Evolutionary conservation across 345 rosid genomes (phyloP).

Genomic region (Aquilaria sinensis): DNA sequence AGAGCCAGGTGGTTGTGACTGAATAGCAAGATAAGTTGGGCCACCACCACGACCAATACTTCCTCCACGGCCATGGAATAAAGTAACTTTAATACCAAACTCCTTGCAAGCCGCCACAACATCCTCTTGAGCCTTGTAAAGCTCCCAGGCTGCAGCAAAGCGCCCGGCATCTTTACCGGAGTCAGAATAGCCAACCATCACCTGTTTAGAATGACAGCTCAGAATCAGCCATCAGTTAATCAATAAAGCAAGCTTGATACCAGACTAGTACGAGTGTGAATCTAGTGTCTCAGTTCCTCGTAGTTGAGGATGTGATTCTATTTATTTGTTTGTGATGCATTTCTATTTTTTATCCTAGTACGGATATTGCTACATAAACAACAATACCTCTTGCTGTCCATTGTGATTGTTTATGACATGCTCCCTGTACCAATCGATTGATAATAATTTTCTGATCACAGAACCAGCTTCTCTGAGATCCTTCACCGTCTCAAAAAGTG

Average conservation of each 20-base stretch:
- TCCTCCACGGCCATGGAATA: slow-evolving; percentile 98
- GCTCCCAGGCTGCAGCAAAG: slow-evolving; percentile 99
- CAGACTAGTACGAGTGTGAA: too few relatives aligned
- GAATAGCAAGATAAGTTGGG: slow-evolving; percentile 94
- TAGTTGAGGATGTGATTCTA: too few relatives aligned
- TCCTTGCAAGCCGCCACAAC: slow-evolving; percentile 95
- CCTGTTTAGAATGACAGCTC: slow-evolving; percentile 34
- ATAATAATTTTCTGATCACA: slow-evolving; percentile 73
- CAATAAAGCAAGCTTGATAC: too few relatives aligned
- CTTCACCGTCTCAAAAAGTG: slow-evolving; percentile 89
- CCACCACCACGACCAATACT: slow-evolving; percentile 99
- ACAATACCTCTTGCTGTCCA: slow-evolving; percentile 85
- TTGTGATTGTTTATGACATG: slow-evolving; percentile 72
- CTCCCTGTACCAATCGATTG: slow-evolving; percentile 90
- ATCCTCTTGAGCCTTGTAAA: slow-evolving; percentile 97
- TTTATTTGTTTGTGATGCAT: too few relatives aligned
- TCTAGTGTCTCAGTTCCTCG: too few relatives aligned
- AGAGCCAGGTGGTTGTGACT: slow-evolving; percentile 98
- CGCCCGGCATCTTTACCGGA: slow-evolving; percentile 99
- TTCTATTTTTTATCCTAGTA: background rate
- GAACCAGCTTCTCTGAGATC: slow-evolving; percentile 88
- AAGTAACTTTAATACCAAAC: slow-evolving; percentile 78
- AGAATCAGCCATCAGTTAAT: too few relatives aligned
- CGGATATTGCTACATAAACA: slow-evolving; percentile 2
- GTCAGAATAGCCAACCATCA: slow-evolving; percentile 99